Percentiles rank a stretch among this genome's conserved stretches.
These are phyloP conservation scores for Chlamydomonas incerta DNA, from an alignment of 139 green algal species.

Conservation along the genomic window DNA sequence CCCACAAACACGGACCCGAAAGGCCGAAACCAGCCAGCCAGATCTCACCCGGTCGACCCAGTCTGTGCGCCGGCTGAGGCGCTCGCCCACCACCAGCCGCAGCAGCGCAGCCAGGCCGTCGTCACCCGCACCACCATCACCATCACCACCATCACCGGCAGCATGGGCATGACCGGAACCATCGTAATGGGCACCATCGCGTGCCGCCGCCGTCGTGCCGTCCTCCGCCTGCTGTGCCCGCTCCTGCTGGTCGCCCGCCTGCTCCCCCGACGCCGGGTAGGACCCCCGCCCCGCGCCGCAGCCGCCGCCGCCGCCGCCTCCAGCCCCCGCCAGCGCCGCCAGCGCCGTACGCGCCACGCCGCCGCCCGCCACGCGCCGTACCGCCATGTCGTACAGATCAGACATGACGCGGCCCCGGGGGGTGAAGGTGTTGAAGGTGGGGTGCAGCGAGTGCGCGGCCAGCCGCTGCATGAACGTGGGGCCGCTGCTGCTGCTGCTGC, in stretches of 20 bases:
- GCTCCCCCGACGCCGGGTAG: no score
- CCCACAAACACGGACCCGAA: no score
- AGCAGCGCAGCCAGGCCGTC: neutral
- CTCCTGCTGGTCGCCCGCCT: neutral
- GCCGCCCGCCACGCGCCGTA: slow-evolving; percentile 15
- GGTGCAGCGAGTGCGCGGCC: neutral
- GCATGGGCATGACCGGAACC: neutral
- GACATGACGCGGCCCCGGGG: slow-evolving; percentile 10
- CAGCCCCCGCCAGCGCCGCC: neutral
- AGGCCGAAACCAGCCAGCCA: no score
- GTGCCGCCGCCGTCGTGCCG: no score
- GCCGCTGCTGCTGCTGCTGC: neutral
- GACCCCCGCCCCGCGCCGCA: no score
- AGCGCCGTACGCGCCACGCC: neutral
- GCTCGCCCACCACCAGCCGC: neutral
- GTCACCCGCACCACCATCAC: neutral
- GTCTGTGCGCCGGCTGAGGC: neutral
- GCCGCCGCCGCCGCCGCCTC: neutral
- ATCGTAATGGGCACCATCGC: no score
- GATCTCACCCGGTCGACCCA: slow-evolving; percentile 23
- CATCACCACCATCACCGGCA: neutral
- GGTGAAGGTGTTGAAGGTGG: slow-evolving; percentile 1
- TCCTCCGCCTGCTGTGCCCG: neutral
- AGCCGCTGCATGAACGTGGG: neutral
- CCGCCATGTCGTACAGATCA: slow-evolving; percentile 24